phyloP scores from a whole-genome alignment of 1,284 basidiomycete genomes.

The Cutaneotrichosporon dermatis region DNA sequence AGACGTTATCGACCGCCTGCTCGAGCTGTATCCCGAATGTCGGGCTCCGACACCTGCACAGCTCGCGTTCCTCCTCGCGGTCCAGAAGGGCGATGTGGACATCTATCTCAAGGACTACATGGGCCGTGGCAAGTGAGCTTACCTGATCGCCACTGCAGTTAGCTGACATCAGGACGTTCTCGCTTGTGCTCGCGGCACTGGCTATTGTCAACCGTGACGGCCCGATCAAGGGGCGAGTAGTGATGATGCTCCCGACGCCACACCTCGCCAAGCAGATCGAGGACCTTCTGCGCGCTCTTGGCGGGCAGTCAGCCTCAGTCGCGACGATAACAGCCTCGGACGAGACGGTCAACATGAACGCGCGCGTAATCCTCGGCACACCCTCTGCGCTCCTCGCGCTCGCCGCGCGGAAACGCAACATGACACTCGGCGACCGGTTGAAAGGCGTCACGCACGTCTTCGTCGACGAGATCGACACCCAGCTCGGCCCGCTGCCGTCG shows the following conservation, averaged over 20 bases:
- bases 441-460: slow-evolving; percentile 21
- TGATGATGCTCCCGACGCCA: slow-evolving; percentile 30
- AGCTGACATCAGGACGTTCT: slow-evolving; percentile 5
- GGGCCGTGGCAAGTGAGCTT: slow-evolving; percentile 39
- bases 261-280: slow-evolving; percentile 32
- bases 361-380: slow-evolving; percentile 23
- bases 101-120: slow-evolving; percentile 34
- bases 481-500: slow-evolving; percentile 27
- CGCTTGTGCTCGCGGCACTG: slow-evolving; percentile 25
- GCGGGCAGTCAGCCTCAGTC: neutral
- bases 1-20: slow-evolving; percentile 4
- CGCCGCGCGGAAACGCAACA: neutral
- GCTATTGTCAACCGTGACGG: slow-evolving; percentile 8
- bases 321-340: neutral
- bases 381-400: slow-evolving; percentile 10
- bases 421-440: neutral
- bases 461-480: slow-evolving; percentile 36
- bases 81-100: slow-evolving; percentile 24
- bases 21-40: slow-evolving; percentile 22
- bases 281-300: slow-evolving; percentile 2
- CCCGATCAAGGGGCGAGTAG: neutral
- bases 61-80: slow-evolving; percentile 27
- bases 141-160: no score
- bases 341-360: slow-evolving; percentile 2
- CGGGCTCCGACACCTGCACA: slow-evolving; percentile 31